Base-by-base conservation (phyloP, 176 grass and related monocot species). In the Eragrostis curvula region DNA sequence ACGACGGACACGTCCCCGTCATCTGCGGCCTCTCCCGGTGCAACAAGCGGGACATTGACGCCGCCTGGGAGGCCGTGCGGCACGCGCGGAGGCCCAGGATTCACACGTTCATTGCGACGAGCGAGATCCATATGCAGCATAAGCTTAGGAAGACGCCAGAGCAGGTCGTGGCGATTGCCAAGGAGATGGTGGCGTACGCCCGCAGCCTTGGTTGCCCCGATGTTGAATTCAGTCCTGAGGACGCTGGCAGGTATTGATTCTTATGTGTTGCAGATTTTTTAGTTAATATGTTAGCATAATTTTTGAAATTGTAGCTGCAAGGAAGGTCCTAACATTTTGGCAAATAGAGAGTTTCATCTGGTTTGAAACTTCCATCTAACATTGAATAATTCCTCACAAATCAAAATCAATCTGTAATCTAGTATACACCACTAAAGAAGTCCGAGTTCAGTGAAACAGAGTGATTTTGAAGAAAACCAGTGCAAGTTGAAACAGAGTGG, bases 41-140 rank as follows among this genome's bases (percentile, higher is more conserved):
- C 88, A 92, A 92, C 30, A 89, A 81, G 88, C 73, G 66, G 29
- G 92, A 94, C 75, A 93, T 95, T 0, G 92, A 92, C 42, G 92
- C 96, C 17, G 95, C 96, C 3, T 98, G 96, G 96, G 96, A 98
- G 75, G 92, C 96, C 43, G 96, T 98, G 50, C 85, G 91, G 6
- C 90, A 93, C 60, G 95, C 95, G 1, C 46, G 84, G 4, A 84
- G 82, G 40, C 95, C 95, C 6, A 77, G 90, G 58, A 88, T 94
- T 36, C 92, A 96, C 25, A 96, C 93, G 12, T 98, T 95, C 61
- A 95, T 99, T 16, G 96, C 96, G 21, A 96, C 96, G 21, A 99
- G 96, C 79, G 96, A 96, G 73, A 91, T 94, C 27, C 92, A 94
- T 47, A 94, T 91, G 92, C 88, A 87, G 76, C 92, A 91, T 62